Conservation (phyloP, 176 grass and related monocot genomes). For the Themeda triandra region DNA sequence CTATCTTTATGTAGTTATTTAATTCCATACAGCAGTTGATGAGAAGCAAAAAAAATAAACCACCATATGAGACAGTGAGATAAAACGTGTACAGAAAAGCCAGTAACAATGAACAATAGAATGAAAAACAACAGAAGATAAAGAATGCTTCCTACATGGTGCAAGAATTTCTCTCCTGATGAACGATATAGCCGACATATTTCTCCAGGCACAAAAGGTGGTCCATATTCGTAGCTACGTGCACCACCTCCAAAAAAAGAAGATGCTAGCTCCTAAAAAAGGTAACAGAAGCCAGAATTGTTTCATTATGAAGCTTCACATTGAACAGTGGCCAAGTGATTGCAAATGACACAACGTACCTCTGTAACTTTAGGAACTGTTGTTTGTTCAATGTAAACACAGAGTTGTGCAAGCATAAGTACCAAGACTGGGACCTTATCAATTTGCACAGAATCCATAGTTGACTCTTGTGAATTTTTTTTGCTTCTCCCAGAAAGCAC, state of each 20-base stretch:
- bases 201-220: conserved; percentile 95
- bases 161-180: conserved; percentile 80
- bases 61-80: not conserved
- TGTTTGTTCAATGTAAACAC: conserved; percentile 88
- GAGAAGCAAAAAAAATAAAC: conserved; percentile 1
- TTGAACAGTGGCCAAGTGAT: conserved; percentile 10
- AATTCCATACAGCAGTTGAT: not conserved
- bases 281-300: conserved; percentile 24
- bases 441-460: conserved; percentile 47
- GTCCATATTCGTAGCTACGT: conserved; percentile 78
- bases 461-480: conserved; percentile 40
- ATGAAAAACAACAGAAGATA: conserved; percentile 30
- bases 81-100: not conserved
- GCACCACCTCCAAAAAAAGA: conserved; percentile 85
- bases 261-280: conserved; percentile 76
- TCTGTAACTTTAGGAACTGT: conserved; percentile 90
- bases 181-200: conserved; percentile 93
- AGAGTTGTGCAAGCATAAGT: conserved; percentile 86
- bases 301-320: conserved; percentile 21
- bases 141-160: conserved; percentile 67
- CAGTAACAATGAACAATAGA: not conserved
- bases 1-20: conserved; percentile 10
- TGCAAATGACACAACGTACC: conserved; percentile 32
- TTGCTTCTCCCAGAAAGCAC: conserved; percentile 80
- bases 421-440: conserved; percentile 78